Evolutionary conservation across 495 filamentous ascomycete genomes (phyloP).

Genomic region (Penicillium longicatenatum): DNA sequence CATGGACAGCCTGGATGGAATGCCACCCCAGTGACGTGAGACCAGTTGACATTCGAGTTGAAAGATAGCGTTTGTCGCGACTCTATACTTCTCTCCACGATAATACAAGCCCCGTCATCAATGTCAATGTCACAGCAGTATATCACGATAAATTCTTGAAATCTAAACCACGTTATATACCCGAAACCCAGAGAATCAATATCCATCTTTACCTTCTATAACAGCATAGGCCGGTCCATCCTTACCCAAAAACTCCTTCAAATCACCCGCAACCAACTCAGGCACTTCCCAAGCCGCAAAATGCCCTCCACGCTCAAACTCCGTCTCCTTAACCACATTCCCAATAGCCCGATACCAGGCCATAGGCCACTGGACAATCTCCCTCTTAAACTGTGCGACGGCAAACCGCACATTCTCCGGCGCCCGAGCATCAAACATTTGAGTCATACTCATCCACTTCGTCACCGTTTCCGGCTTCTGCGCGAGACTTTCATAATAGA

Average conservation of each 20-base stretch:
- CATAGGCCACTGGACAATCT: constrained; percentile 43
- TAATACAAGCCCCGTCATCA: constrained; percentile 32
- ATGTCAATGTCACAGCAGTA: constrained; percentile 45
- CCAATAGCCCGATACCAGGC: constrained; percentile 45
- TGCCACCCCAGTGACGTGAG: constrained; percentile 22
- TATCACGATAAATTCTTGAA: constrained; percentile 6
- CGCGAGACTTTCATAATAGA: constrained; percentile 50
- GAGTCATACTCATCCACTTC: constrained; percentile 20
- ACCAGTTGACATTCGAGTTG: constrained; percentile 14
- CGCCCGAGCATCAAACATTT: constrained; percentile 20
- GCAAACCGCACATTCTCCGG: constrained; percentile 39
- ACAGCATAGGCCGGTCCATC: constrained; percentile 41
- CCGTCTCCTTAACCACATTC: constrained; percentile 41
- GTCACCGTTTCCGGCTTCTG: constrained; percentile 20
- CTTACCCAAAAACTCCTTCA: constrained; percentile 46
- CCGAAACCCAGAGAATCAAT: constrained; percentile 35
- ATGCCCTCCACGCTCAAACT: constrained; percentile 50
- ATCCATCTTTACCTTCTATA: constrained; percentile 39
- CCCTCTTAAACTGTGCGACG: constrained; percentile 45
- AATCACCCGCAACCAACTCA: constrained; percentile 42
- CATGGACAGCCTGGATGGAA: constrained; percentile 24
- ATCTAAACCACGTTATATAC: neutral
- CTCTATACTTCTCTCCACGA: constrained; percentile 32
- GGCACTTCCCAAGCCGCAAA: constrained; percentile 56
- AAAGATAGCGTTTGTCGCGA: constrained; percentile 12